phyloP scores from a whole-genome alignment of 352 stramenopile species.

The Globisporangium orthogonon region DNA sequence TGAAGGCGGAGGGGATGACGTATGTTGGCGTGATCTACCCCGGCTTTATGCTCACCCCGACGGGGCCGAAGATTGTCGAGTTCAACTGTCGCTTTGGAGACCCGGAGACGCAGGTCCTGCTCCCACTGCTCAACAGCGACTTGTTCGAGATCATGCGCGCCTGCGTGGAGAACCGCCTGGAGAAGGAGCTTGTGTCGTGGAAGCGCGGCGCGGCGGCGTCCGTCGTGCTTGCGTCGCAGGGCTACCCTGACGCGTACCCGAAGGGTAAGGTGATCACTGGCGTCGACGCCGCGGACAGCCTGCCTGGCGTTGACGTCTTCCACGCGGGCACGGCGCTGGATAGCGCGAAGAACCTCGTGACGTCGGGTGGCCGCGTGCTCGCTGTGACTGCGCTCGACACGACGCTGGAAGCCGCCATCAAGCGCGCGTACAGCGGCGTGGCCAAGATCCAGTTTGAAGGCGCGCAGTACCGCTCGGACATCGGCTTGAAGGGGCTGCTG shows the following conservation, averaged over 20 bases:
- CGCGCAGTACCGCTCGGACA: conserved; percentile 96
- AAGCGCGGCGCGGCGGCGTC: conserved; percentile 90
- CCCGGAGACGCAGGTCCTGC: conserved; percentile 97
- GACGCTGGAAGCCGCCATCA: conserved; percentile 89
- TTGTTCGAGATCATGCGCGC: conserved; percentile 97
- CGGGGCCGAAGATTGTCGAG: conserved; percentile 95
- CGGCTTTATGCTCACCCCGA: conserved; percentile 95
- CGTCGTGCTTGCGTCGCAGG: conserved; percentile 94
- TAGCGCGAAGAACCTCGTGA: conserved; percentile 67
- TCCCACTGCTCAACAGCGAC: conserved; percentile 97
- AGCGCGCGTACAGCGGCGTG: conserved; percentile 89
- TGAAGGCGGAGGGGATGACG: conserved; percentile 94
- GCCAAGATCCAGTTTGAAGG: conserved; percentile 87
- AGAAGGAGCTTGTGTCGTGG: conserved; percentile 86
- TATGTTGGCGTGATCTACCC: conserved; percentile 98
- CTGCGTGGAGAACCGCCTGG: conserved; percentile 92
- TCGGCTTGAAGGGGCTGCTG: conserved; percentile 92
- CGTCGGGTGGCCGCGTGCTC: conserved; percentile 95
- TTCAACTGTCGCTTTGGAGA: conserved; percentile 99
- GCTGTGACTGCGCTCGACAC: conserved; percentile 92
- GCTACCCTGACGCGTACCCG: conserved; percentile 97
- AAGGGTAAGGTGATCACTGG: conserved; percentile 96
- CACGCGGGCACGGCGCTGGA: conserved; percentile 95
- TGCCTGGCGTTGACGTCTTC: conserved; percentile 95
- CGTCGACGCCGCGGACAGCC: conserved; percentile 76